A percentile compares a stretch with the other conserved stretches of the same genome.
Evolutionary conservation across 139 green algal genomes (phyloP).

Genomic region (Eudorina sp.): DNA sequence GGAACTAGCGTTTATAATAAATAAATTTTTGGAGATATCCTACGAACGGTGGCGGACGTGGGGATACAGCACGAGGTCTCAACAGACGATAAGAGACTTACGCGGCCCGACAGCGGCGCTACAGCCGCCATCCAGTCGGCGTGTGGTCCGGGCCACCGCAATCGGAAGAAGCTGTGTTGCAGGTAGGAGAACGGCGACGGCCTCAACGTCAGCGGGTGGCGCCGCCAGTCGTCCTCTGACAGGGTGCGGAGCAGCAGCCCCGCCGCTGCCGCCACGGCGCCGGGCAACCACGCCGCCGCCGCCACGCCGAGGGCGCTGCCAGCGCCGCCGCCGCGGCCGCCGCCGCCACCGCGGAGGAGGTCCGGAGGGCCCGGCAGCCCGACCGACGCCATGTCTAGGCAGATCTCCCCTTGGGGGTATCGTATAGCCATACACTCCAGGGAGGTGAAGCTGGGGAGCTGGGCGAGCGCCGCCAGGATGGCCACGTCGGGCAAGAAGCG

Average conservation of each 20-base stretch:
- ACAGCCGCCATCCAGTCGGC: neutral
- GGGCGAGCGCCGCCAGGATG: constrained; percentile 13
- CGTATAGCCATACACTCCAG: constrained; percentile 6
- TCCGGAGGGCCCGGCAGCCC: neutral
- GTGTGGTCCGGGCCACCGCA: constrained; percentile 26
- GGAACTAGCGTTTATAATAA: too few species aligned
- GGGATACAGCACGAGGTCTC: too few species aligned
- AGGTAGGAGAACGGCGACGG: constrained; percentile 35
- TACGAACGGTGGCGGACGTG: too few species aligned
- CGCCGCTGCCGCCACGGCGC: neutral
- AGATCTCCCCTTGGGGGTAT: constrained; percentile 21
- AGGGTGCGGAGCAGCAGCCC: constrained; percentile 3
- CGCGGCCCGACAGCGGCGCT: neutral
- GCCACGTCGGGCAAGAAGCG: constrained; percentile 34
- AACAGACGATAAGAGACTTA: too few species aligned
- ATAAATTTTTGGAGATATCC: too few species aligned
- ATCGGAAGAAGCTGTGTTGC: neutral
- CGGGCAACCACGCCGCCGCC: neutral
- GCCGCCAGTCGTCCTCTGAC: neutral
- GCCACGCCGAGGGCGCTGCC: neutral
- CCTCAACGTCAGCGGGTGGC: constrained; percentile 35
- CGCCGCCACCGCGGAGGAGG: neutral
- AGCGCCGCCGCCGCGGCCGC: neutral
- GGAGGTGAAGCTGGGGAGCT: neutral
- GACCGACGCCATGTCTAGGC: constrained; percentile 6